Evolutionary conservation across 805 yeast genomes (phyloP).

Genomic region (Trichomonascus vanleenenianus): DNA sequence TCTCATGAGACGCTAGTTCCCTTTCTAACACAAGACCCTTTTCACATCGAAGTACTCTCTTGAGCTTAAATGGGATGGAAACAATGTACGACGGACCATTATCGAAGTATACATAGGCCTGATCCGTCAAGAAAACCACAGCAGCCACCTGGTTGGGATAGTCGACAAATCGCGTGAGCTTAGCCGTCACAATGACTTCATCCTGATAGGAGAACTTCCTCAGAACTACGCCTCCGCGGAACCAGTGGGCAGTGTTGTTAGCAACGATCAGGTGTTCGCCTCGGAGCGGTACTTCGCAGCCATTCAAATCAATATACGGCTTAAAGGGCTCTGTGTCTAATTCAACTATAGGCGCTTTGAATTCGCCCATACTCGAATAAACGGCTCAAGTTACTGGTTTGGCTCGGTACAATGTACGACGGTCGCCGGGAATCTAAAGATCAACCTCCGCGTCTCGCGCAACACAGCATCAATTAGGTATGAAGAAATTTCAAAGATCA

Average conservation of each 20-base stretch:
- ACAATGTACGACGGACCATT: slow-evolving; percentile 54
- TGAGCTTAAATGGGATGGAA: slow-evolving; percentile 62
- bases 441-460: neutral
- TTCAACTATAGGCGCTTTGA: slow-evolving; percentile 33
- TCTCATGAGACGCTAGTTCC: slow-evolving; percentile 21
- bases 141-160: slow-evolving; percentile 31
- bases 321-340: slow-evolving; percentile 49
- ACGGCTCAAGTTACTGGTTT: slow-evolving; percentile 67
- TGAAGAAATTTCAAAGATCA: too few relatives aligned
- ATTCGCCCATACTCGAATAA: slow-evolving; percentile 53
- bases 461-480: too few relatives aligned
- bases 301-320: too few relatives aligned
- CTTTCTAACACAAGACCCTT: slow-evolving; percentile 62
- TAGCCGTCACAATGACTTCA: slow-evolving; percentile 46
- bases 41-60: slow-evolving; percentile 54
- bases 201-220: slow-evolving; percentile 44
- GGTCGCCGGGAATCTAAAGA: neutral
- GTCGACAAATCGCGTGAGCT: slow-evolving; percentile 46
- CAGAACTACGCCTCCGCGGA: slow-evolving; percentile 42
- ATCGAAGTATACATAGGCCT: slow-evolving; percentile 53
- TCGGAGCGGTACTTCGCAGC: neutral
- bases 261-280: slow-evolving; percentile 6
- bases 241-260: slow-evolving; percentile 35
- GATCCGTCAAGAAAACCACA: slow-evolving; percentile 52
- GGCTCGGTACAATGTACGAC: neutral